Conservation (phyloP, 2,329 filamentous ascomycete species). For the Paecilomyces dactylethromorphus region DNA sequence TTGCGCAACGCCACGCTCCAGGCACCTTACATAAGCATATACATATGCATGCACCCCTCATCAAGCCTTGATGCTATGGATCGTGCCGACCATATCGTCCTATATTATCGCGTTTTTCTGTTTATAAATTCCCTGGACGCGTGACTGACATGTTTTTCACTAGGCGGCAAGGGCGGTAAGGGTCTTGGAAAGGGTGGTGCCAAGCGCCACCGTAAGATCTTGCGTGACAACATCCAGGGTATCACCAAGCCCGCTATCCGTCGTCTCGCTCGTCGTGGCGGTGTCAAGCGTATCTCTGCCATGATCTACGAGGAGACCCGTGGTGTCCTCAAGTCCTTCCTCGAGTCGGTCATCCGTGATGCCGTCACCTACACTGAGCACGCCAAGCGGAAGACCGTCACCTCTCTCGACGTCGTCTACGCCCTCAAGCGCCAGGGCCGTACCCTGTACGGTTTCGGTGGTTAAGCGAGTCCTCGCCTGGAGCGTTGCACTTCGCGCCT, state of each 20-base stretch:
- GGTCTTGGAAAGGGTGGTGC: conserved; percentile 96
- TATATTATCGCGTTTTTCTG: background rate
- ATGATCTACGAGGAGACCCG: conserved; percentile 85
- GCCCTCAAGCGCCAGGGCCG: conserved; percentile 56
- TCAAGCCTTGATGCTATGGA: background rate
- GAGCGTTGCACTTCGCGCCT: background rate
- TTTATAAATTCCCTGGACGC: background rate
- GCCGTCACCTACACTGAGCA: conserved; percentile 78
- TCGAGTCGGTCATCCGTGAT: conserved; percentile 73
- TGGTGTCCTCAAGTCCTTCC: conserved; percentile 77
- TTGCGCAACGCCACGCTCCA: background rate
- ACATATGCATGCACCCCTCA: background rate
- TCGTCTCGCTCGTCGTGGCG: conserved; percentile 96
- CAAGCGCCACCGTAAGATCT: conserved; percentile 98
- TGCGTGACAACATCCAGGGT: conserved; percentile 99
- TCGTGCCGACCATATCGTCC: background rate
- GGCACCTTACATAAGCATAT: background rate
- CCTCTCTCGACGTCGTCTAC: conserved; percentile 57
- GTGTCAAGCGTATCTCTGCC: conserved; percentile 99
- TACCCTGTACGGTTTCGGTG: conserved; percentile 1
- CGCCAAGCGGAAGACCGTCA: conserved; percentile 61
- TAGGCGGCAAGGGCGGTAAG: conserved; percentile 93
- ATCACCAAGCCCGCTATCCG: conserved; percentile 98
- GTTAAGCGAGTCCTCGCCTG: background rate
- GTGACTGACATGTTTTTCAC: conserved; percentile 12